A percentile compares a stretch with the other conserved stretches of the same genome.
phyloP scores from a whole-genome alignment of 179 eudicot species.

The Sideroxylon spinosum region DNA sequence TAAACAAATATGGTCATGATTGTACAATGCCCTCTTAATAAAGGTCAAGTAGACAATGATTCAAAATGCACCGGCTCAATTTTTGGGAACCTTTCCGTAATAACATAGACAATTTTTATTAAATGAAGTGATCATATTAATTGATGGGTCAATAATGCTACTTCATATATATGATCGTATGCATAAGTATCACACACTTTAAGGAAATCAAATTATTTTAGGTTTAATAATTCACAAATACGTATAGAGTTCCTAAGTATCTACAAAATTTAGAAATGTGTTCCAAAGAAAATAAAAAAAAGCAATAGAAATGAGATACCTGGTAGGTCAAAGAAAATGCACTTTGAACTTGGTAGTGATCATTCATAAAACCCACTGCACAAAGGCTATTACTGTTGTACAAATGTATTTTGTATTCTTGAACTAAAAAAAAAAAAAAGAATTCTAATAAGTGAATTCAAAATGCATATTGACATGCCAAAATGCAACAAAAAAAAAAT shows the following conservation, averaged over 20 bases:
- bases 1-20: no score
- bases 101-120: no score
- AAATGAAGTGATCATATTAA: no score
- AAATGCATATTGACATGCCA: no score
- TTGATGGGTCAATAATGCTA: no score
- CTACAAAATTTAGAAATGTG: neutral
- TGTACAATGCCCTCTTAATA: no score
- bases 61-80: no score
- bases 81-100: no score
- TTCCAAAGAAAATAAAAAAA: neutral
- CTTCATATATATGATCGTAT: no score
- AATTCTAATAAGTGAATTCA: neutral
- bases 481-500: neutral
- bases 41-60: no score
- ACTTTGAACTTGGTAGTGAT: conserved; percentile 92
- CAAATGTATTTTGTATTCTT: conserved; percentile 94
- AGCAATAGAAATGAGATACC: conserved; percentile 35
- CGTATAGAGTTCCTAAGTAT: neutral
- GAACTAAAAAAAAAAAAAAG: neutral
- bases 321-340: conserved; percentile 85
- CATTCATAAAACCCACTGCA: conserved; percentile 92
- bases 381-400: conserved; percentile 86
- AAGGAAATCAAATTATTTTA: neutral
- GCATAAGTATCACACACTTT: no score
- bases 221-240: neutral